Conservation (phyloP, 1,284 basidiomycete species). For the Chiua sp. region DNA sequence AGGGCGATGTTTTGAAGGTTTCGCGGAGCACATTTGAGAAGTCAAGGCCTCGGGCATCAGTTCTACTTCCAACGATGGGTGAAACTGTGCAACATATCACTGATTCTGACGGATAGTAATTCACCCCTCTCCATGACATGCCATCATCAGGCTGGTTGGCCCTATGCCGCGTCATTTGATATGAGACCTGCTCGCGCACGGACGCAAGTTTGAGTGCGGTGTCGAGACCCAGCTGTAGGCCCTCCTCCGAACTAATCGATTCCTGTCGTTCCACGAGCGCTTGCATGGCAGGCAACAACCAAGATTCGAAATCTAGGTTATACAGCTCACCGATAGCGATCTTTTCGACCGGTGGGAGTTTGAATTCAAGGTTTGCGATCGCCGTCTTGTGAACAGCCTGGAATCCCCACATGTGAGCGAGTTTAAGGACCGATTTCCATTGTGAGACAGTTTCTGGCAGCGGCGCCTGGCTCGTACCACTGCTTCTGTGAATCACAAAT, state of each 20-base stretch:
- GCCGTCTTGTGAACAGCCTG: neutral
- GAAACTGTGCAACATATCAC: too few relatives aligned
- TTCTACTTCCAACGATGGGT: neutral
- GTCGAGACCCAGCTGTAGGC: conserved; percentile 13
- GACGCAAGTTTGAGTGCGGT: conserved; percentile 19
- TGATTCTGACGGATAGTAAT: too few relatives aligned
- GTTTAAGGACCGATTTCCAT: conserved; percentile 18
- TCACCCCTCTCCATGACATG: too few relatives aligned
- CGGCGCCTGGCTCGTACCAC: neutral
- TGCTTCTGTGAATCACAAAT: neutral
- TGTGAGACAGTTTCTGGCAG: neutral
- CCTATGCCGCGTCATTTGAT: conserved; percentile 44
- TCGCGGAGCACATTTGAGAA: neutral
- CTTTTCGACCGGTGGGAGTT: neutral
- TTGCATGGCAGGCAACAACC: conserved; percentile 21
- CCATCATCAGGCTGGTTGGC: too few relatives aligned
- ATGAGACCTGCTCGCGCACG: conserved; percentile 18
- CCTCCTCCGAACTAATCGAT: conserved; percentile 14
- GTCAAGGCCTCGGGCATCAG: neutral
- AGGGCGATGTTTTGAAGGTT: neutral
- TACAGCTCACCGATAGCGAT: conserved; percentile 10
- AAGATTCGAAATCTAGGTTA: conserved; percentile 8
- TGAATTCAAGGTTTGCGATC: neutral
- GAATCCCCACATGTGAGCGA: conserved; percentile 24
- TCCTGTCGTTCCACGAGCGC: conserved; percentile 12